Evolutionary conservation across 352 stramenopile genomes (phyloP), one percentile per base, ranked within the genome.

Genomic region (Pythium utonaiense): DNA sequence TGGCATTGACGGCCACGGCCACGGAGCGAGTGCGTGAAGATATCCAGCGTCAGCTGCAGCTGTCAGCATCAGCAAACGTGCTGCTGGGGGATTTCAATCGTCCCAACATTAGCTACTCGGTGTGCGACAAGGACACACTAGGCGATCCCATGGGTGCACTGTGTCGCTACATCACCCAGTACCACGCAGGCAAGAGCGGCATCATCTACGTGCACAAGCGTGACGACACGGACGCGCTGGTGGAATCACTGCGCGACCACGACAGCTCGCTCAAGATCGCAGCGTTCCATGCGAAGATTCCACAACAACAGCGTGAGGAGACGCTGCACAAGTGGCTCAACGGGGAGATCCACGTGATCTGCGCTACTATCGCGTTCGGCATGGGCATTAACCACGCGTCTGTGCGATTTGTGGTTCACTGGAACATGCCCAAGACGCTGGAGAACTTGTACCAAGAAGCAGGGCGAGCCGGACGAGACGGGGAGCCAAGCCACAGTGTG

Each of bases 371-470:
- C 57, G 89, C 90, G 19, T 98, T 97, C 71, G 91, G 91, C 40
- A 86, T 98, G 69, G 93, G 93, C 47, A 97, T 98, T 38, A 90
- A 97, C 66, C 95, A 97, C 53, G 73, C 88, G n/a, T 66, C 86
- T 24, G 88, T 96, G 41, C 81, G 87, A 44, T 97, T 96, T 55
- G 87, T 98, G 7, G 68, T 97, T 21, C 90, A 98, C 65, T 93
- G 91, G 67, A 89, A 87, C 41, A 73, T 88, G 36, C 78, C 80
- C n/a, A 89, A 87, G 64, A 95, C 84, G 16, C 66, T 99, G 6
- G 96, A 99, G 67, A 95, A 89, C 12, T 98, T 99, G 64, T 99
- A 98, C 70, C 96, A 99, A 74, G 96, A 99, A 80, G 91, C 86
- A 3, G 97, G 96, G 0, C 78, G 97, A 41, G 96, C 93, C 16